Percentiles rank a stretch among this genome's conserved stretches.
Conservation (phyloP, 2,329 filamentous ascomycete species). For the Huntiella decipiens region DNA sequence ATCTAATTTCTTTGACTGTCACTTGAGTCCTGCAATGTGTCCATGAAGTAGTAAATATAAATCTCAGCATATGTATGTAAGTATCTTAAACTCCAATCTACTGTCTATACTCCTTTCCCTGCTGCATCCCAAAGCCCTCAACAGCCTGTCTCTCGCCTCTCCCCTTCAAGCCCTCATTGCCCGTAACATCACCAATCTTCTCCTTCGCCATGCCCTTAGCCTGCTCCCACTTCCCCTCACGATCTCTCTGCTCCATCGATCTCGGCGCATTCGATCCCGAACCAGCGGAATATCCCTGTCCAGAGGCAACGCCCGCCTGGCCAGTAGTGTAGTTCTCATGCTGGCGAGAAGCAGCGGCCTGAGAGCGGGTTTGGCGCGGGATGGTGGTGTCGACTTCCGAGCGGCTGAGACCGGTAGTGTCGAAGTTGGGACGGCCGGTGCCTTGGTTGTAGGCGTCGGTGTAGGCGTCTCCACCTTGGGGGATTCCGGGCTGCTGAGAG, state of each 20-base stretch:
- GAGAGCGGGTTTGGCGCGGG: slow-evolving; percentile 52
- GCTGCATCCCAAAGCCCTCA: not conserved
- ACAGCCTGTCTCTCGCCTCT: too few relatives aligned
- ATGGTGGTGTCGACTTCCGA: slow-evolving; percentile 26
- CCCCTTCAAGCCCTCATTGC: slow-evolving; percentile 33
- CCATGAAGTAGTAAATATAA: not conserved
- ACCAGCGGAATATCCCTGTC: slow-evolving; percentile 30
- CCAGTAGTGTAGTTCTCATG: slow-evolving; percentile 44
- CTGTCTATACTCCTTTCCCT: not conserved
- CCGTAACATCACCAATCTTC: slow-evolving; percentile 53
- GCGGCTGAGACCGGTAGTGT: too few relatives aligned
- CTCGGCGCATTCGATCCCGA: too few relatives aligned
- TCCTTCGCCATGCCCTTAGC: slow-evolving; percentile 78
- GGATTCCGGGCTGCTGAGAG: too few relatives aligned
- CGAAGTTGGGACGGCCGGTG: too few relatives aligned
- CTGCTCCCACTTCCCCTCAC: slow-evolving; percentile 65
- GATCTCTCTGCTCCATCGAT: slow-evolving; percentile 11
- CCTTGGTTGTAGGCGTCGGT: too few relatives aligned
- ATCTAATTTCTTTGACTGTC: not conserved
- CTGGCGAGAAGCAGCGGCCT: slow-evolving; percentile 51
- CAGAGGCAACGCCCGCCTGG: slow-evolving; percentile 30
- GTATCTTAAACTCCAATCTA: not conserved
- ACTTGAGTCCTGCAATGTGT: not conserved
- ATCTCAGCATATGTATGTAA: not conserved
- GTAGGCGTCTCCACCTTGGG: too few relatives aligned